A percentile compares a stretch with the other conserved stretches of the same genome.
Evolutionary conservation across 2,329 filamentous ascomycete species (phyloP).

Genomic region (Arthrobotrys iridis): DNA sequence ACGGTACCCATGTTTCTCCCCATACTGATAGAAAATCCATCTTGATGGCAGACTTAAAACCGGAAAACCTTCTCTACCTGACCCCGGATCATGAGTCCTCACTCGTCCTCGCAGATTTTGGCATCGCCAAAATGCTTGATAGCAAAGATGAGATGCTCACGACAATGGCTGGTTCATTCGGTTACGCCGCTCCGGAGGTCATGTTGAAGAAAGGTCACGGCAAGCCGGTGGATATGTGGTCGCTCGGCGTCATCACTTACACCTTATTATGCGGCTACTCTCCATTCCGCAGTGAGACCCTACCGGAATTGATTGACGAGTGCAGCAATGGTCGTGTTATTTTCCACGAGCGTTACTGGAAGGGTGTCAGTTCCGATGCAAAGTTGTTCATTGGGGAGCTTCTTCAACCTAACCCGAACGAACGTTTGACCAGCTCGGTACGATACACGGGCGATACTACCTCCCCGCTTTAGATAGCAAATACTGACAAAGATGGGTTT

Average conservation of each 20-base stretch:
- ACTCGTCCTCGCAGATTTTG: constrained; percentile 94
- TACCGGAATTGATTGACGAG: constrained; percentile 92
- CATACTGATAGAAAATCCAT: not conserved
- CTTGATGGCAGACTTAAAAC: constrained; percentile 80
- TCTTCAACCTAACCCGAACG: constrained; percentile 79
- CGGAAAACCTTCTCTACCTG: constrained; percentile 95
- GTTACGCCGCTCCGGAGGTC: constrained; percentile 95
- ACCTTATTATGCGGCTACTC: constrained; percentile 98
- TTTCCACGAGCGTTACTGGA: constrained; percentile 99
- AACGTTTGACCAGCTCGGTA: constrained; percentile 81
- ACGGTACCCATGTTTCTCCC: not conserved
- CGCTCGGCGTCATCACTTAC: constrained; percentile 97
- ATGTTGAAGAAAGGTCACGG: constrained; percentile 98
- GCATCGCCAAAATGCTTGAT: constrained; percentile 97
- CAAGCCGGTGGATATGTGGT: constrained; percentile 99
- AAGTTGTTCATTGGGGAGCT: constrained; percentile 91
- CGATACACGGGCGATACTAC: constrained; percentile 59
- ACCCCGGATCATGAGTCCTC: constrained; percentile 80
- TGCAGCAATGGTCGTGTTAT: constrained; percentile 84
- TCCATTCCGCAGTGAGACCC: constrained; percentile 93
- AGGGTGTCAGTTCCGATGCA: constrained; percentile 92
- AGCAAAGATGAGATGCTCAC: constrained; percentile 89
- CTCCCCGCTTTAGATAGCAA: not conserved
- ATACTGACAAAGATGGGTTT: constrained; percentile 21
- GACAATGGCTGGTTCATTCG: constrained; percentile 98